Conservation (phyloP, 2,329 filamentous ascomycete genomes). For the Calcarisporium arbuscula region DNA sequence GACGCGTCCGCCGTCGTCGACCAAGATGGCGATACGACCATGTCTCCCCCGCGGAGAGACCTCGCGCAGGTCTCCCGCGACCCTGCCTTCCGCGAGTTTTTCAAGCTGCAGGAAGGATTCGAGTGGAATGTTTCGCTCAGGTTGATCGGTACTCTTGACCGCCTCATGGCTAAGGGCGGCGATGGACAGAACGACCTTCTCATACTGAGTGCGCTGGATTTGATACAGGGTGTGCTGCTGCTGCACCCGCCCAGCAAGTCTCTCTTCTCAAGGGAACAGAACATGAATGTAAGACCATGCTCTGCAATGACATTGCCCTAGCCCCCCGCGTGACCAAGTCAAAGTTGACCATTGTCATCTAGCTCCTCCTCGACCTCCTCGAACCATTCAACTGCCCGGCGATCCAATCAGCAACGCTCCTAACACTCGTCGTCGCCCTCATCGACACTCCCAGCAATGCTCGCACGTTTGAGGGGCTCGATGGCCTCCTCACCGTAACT, state of each 20-base stretch:
- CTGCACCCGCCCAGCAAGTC: slow-evolving; percentile 85
- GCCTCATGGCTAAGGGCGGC: slow-evolving; percentile 74
- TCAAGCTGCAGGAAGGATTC: slow-evolving; percentile 93
- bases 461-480: slow-evolving; percentile 83
- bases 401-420: slow-evolving; percentile 83
- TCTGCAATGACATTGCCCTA: not conserved
- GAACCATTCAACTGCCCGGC: slow-evolving; percentile 87
- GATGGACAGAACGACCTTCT: slow-evolving; percentile 81
- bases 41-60: slow-evolving; percentile 46
- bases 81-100: slow-evolving; percentile 90
- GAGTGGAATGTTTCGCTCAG: slow-evolving; percentile 94
- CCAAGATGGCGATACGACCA: slow-evolving; percentile 31
- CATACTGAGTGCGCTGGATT: slow-evolving; percentile 79
- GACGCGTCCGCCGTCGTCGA: slow-evolving; percentile 13
- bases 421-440: slow-evolving; percentile 83
- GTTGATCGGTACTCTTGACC: slow-evolving; percentile 77
- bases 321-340: not conserved
- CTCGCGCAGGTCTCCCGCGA: slow-evolving; percentile 69
- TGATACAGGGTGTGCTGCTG: slow-evolving; percentile 82
- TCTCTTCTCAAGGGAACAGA: slow-evolving; percentile 80
- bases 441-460: slow-evolving; percentile 84
- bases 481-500: slow-evolving; percentile 86
- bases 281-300: slow-evolving; percentile 71
- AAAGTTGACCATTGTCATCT: slow-evolving; percentile 4
- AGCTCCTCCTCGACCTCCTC: slow-evolving; percentile 87